Percentiles rank a stretch among this genome's conserved stretches.
Conservation (phyloP, 2,329 filamentous ascomycete species). For the Aureobasidium sp. region DNA sequence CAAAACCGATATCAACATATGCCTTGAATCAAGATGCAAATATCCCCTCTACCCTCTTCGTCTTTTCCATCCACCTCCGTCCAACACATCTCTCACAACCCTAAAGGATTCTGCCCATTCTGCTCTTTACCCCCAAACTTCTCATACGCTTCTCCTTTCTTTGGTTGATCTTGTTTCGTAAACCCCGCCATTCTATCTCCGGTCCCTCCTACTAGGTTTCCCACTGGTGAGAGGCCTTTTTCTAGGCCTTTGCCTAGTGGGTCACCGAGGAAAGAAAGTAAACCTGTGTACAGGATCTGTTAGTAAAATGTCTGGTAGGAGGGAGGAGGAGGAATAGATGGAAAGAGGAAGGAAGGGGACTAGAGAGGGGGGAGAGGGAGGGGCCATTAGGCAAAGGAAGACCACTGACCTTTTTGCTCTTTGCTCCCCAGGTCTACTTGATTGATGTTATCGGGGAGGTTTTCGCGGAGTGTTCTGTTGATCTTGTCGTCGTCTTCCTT, state of each 20-base stretch:
- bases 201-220: conserved; percentile 19
- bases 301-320: neutral
- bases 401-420: neutral
- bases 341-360: too few species aligned
- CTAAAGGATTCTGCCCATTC: conserved; percentile 27
- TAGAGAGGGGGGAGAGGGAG: too few species aligned
- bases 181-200: neutral
- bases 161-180: neutral
- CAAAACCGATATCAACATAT: too few species aligned
- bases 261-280: conserved; percentile 25
- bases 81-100: conserved; percentile 5
- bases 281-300: neutral
- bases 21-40: too few species aligned
- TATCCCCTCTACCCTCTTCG: too few species aligned
- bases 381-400: too few species aligned
- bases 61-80: too few species aligned
- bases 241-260: conserved; percentile 26
- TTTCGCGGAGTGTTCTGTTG: neutral
- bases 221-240: conserved; percentile 23
- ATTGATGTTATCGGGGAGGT: neutral
- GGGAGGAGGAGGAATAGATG: too few species aligned
- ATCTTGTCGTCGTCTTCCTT: neutral
- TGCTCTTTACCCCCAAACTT: conserved; percentile 28
- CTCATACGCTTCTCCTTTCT: conserved; percentile 11
- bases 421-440: neutral